phyloP scores from a whole-genome alignment of 345 rosid species.

The Viola odorata region DNA sequence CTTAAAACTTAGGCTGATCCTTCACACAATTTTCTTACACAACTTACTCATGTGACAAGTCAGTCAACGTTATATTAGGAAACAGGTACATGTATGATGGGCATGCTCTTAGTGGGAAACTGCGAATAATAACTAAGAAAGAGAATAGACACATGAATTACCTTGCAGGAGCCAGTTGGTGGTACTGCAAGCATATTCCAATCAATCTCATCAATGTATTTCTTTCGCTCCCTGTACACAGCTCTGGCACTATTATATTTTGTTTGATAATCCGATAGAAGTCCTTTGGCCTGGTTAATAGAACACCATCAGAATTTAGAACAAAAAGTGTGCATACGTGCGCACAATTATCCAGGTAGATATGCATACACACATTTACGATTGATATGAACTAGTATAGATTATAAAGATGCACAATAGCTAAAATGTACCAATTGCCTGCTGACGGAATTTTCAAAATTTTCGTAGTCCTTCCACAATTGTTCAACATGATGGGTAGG shows the following conservation, averaged over 20 bases:
- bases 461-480: conserved; percentile 92
- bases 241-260: conserved; percentile 93
- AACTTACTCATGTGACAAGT: too few relatives aligned
- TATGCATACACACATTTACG: not conserved
- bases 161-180: conserved; percentile 77
- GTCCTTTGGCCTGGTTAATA: conserved; percentile 80
- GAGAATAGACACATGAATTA: conserved; percentile 13
- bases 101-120: not conserved
- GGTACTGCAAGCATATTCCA: conserved; percentile 92
- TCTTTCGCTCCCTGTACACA: conserved; percentile 85
- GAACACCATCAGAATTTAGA: conserved; percentile 16
- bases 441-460: conserved; percentile 87
- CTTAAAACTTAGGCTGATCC: too few relatives aligned
- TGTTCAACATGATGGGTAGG: conserved; percentile 91
- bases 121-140: conserved; percentile 7
- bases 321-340: too few relatives aligned
- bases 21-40: too few relatives aligned
- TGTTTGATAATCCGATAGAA: conserved; percentile 81
- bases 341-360: not conserved
- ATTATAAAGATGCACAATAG: not conserved
- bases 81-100: not conserved
- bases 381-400: not conserved
- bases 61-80: not conserved
- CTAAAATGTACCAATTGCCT: conserved; percentile 68
- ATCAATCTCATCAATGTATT: conserved; percentile 88